A percentile compares a stretch with the other conserved stretches of the same genome.
These are phyloP conservation scores for Yamadazyma songkhlaensis DNA, from an alignment of 1,139 yeast species.

Conservation along the genomic window DNA sequence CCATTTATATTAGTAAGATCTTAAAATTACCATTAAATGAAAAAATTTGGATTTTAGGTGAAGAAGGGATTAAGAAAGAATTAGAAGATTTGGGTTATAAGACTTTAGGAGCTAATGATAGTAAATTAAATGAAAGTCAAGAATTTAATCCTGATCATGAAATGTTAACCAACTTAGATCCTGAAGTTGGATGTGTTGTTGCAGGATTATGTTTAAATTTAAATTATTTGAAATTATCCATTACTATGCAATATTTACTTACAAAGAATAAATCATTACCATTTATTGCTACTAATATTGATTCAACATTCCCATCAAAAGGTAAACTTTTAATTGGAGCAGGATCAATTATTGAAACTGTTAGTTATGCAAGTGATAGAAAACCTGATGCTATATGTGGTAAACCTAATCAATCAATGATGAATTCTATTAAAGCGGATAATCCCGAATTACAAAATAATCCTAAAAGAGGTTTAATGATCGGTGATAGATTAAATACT, in stretches of 20 bases:
- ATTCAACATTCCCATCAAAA: constrained; percentile 88
- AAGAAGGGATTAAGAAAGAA: constrained; percentile 44
- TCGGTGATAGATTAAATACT: constrained; percentile 93
- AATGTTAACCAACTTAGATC: constrained; percentile 51
- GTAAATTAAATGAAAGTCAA: constrained; percentile 26
- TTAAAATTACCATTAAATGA: constrained; percentile 62
- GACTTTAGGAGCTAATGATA: constrained; percentile 44
- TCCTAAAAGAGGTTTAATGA: constrained; percentile 75
- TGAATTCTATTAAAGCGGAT: constrained; percentile 81
- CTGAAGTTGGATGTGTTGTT: constrained; percentile 79
- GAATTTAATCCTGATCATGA: constrained; percentile 34
- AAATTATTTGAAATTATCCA: constrained; percentile 78
- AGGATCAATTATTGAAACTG: constrained; percentile 82
- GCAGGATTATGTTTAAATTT: constrained; percentile 79
- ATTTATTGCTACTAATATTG: constrained; percentile 93
- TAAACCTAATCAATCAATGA: constrained; percentile 86
- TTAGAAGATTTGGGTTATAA: constrained; percentile 39
- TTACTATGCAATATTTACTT: constrained; percentile 74
- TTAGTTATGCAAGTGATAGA: constrained; percentile 75
- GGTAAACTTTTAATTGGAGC: constrained; percentile 91
- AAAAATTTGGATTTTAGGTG: constrained; percentile 49
- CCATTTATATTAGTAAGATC: constrained; percentile 78
- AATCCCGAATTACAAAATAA: constrained; percentile 46
- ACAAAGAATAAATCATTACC: constrained; percentile 60
- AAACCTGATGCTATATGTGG: constrained; percentile 72